These are phyloP conservation scores for Paraphoma chrysanthemicola DNA, from an alignment of 2,329 filamentous ascomycete species.

Conservation along the genomic window DNA sequence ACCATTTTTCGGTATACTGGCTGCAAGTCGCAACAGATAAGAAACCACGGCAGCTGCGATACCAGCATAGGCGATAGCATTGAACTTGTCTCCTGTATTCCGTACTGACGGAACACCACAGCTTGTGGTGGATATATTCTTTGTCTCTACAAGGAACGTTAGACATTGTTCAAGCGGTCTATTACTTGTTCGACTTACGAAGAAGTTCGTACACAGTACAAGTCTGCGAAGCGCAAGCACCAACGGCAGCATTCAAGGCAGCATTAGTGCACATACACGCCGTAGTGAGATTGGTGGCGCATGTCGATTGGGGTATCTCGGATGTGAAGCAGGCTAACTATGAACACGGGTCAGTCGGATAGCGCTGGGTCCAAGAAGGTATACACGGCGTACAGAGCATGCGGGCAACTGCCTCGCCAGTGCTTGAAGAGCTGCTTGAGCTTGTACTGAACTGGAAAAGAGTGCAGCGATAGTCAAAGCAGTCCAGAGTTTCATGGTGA, in stretches of 20 bases:
- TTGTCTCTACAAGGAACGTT: slow-evolving; percentile 31
- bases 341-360: slow-evolving; percentile 4
- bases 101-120: slow-evolving; percentile 45
- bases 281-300: slow-evolving; percentile 45
- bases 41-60: slow-evolving; percentile 39
- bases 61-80: slow-evolving; percentile 36
- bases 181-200: slow-evolving; percentile 6
- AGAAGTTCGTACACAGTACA: slow-evolving; percentile 48
- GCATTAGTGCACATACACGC: slow-evolving; percentile 50
- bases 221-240: slow-evolving; percentile 44
- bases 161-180: not conserved
- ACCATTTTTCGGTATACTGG: slow-evolving; percentile 42
- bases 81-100: slow-evolving; percentile 39
- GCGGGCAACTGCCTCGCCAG: slow-evolving; percentile 20
- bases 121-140: slow-evolving; percentile 47
- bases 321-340: slow-evolving; percentile 27
- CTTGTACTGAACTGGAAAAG: slow-evolving; percentile 11
- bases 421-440: slow-evolving; percentile 16
- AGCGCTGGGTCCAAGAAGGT: not conserved
- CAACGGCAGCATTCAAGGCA: slow-evolving; percentile 39
- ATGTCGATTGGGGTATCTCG: slow-evolving; percentile 43
- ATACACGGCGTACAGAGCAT: slow-evolving; percentile 20
- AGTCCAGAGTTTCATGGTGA: too few relatives aligned
- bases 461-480: not conserved
- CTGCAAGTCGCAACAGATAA: slow-evolving; percentile 42